Evolutionary conservation across 2,329 filamentous ascomycete species (phyloP).

Genomic region (Rhynchosporium agropyri): DNA sequence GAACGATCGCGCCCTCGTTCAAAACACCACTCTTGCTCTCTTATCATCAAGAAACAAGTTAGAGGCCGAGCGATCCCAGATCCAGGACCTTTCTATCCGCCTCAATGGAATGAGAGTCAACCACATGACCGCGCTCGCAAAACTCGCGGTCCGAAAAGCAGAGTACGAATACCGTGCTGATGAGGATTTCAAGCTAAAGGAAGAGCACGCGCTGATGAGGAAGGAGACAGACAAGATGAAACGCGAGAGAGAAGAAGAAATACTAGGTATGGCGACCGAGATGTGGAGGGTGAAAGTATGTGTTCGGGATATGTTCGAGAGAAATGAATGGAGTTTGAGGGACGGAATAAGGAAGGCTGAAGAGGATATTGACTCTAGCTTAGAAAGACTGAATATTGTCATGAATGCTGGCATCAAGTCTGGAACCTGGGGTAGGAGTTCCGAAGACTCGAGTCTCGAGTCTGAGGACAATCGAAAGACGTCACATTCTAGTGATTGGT

Average conservation of each 20-base stretch:
- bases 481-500: neutral
- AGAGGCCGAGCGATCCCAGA: neutral
- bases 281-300: constrained; percentile 2
- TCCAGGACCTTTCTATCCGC: neutral
- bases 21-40: neutral
- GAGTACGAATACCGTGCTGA: neutral
- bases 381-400: neutral
- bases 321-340: constrained; percentile 5
- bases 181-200: neutral
- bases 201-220: neutral
- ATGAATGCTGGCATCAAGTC: neutral
- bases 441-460: neutral
- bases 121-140: neutral
- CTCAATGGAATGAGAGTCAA: neutral
- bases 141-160: neutral
- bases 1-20: neutral
- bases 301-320: neutral
- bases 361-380: neutral
- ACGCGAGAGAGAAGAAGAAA: neutral
- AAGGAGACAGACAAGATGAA: neutral
- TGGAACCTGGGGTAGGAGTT: neutral
- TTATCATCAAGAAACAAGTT: neutral
- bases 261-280: neutral
- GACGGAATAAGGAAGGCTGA: neutral
- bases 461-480: neutral